Base-by-base conservation (phyloP, 2,329 filamentous ascomycete genomes). In the Ophidiomyces ophidiicola region DNA sequence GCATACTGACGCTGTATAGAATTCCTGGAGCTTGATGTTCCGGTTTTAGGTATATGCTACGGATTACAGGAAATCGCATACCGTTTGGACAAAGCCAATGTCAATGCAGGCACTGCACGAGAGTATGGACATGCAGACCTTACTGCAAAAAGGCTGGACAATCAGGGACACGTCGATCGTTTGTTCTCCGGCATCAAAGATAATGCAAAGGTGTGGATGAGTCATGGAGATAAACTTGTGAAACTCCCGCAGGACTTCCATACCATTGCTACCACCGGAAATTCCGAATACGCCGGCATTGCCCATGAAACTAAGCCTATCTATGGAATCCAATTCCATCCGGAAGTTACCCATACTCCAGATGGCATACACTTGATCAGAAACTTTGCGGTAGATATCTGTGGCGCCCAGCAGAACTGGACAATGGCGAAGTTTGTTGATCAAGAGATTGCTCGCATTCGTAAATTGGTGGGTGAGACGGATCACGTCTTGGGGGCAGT, bases 241-340 rank as follows among this genome's bases (percentile, higher is more conserved):
- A 66, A 71, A 40, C 68, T 94, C 26, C 87, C 87, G 6, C 66
- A 78, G 24, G 73, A 70, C 28, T 94, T 93, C 57, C 63, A 73
- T 44, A 76, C 71, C 11, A 75, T 94, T 50, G 86, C 82, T 36
- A 79, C 70, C 3, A 88, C 85, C 2, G 56, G 67, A 36, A 92
- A 90, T 63, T 77, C 82, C 0, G 74, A 78, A 17, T 93, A 74
- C 50, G 87, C 87, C 7, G 84, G 76, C 43, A 92, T 67, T 41
- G 64, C 61, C n/a, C 63, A 62, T 51, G 76, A 80, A 34, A 49
- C 47, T 14, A 58, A 65, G 65, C 76, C 78, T 18, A 78, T 83
- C 50, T 93, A 78, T 53, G 83, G 81, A 39, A 74, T 94, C 32
- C 87, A 94, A 56, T 88, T 94, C 59, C 87, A 94, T 60, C 86